These are phyloP conservation scores for Xylariaceae sp. DNA, from an alignment of 2,329 filamentous ascomycete genomes.

Conservation along the genomic window DNA sequence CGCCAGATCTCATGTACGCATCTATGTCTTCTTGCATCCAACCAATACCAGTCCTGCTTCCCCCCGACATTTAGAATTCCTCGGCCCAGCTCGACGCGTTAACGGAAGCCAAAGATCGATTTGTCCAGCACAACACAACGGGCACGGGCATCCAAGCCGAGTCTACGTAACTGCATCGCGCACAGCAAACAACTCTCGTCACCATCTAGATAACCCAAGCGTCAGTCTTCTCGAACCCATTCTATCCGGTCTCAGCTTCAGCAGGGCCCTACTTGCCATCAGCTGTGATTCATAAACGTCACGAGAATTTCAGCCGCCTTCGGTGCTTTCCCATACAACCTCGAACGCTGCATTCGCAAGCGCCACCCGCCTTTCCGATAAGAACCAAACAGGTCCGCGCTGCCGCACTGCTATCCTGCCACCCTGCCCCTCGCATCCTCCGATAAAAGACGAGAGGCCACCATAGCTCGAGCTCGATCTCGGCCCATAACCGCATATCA, in stretches of 20 bases:
- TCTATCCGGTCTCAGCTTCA: not conserved
- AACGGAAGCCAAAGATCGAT: not conserved
- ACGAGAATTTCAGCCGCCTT: not conserved
- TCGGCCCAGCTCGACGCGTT: not conserved
- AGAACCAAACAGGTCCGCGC: not conserved
- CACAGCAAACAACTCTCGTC: not conserved
- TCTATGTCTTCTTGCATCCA: no score
- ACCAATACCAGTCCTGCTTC: no score
- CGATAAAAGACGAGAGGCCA: conserved; percentile 27
- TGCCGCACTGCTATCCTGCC: not conserved
- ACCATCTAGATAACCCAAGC: not conserved
- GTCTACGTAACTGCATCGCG: not conserved
- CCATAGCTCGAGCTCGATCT: not conserved
- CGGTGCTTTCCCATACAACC: not conserved
- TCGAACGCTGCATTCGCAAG: not conserved
- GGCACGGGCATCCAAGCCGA: not conserved
- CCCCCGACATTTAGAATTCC: not conserved
- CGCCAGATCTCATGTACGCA: not conserved
- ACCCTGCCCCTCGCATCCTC: no score
- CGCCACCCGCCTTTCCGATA: not conserved
- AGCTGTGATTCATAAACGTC: not conserved
- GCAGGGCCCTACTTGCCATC: not conserved
- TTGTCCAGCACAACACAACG: not conserved
- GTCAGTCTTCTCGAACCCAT: not conserved
- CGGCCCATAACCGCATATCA: not conserved